These are phyloP conservation scores for Myriosclerotinia scirpicola DNA, from an alignment of 2,329 filamentous ascomycete species.

Conservation along the genomic window DNA sequence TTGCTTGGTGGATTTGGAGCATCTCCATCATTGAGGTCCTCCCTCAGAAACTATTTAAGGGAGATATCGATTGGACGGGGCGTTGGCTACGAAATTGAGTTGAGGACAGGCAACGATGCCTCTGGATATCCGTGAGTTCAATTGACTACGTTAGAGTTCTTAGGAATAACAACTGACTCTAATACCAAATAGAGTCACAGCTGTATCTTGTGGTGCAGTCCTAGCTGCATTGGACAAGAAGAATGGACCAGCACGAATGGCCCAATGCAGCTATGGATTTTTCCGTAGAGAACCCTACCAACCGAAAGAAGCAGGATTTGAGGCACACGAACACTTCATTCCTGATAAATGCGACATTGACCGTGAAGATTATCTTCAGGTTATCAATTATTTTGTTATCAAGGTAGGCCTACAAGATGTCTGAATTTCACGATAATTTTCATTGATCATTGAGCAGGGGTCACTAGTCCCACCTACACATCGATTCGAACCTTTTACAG, in stretches of 20 bases:
- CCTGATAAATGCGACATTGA: slow-evolving; percentile 24
- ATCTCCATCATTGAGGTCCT: slow-evolving; percentile 25
- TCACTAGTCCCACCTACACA: slow-evolving; percentile 6
- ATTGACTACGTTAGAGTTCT: background rate
- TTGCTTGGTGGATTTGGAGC: slow-evolving; percentile 33
- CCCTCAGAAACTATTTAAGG: slow-evolving; percentile 23
- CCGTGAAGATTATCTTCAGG: slow-evolving; percentile 23
- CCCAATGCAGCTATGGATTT: slow-evolving; percentile 28
- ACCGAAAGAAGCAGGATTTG: slow-evolving; percentile 1
- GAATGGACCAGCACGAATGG: slow-evolving; percentile 25
- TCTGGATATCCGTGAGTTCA: slow-evolving; percentile 3
- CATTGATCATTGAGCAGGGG: background rate
- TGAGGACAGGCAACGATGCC: background rate
- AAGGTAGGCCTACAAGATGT: slow-evolving; percentile 19
- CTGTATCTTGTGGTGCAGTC: slow-evolving; percentile 29
- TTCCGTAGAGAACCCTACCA: slow-evolving; percentile 22
- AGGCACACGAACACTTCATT: slow-evolving; percentile 15
- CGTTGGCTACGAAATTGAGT: slow-evolving; percentile 6
- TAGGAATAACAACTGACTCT: background rate
- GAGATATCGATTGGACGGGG: background rate
- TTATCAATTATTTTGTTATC: slow-evolving; percentile 28
- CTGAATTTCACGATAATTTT: background rate
- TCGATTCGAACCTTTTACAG: slow-evolving; percentile 10
- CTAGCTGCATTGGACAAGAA: slow-evolving; percentile 28
- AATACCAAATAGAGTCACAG: slow-evolving; percentile 24